Conservation (phyloP, 345 rosid genomes). For the Excoecaria agallocha region DNA sequence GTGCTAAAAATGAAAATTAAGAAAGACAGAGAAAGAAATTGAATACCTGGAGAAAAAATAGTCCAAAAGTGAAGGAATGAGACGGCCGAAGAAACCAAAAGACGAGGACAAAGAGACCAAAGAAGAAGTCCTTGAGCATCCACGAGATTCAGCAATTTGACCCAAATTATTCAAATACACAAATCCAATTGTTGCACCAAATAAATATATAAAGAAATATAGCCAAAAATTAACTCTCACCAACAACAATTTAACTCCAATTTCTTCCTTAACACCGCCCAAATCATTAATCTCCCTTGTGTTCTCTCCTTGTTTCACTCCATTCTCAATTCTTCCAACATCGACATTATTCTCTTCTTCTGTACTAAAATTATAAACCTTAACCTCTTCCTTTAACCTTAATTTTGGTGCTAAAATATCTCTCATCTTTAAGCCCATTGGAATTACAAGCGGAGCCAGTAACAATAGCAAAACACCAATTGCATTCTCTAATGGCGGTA, state of each 20-base stretch:
- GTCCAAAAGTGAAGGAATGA: constrained; percentile 70
- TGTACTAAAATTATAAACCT: constrained; percentile 18
- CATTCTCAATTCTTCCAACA: constrained; percentile 5
- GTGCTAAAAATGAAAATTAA: too few relatives aligned
- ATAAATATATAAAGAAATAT: too few relatives aligned
- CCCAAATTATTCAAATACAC: constrained; percentile 87
- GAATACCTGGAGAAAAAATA: constrained; percentile 61
- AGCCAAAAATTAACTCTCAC: too few relatives aligned
- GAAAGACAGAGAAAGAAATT: too few relatives aligned
- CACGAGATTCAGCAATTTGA: constrained; percentile 85
- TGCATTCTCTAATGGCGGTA: too few relatives aligned
- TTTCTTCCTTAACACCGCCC: constrained; percentile 50
- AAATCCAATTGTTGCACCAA: constrained; percentile 82
- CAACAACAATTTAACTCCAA: constrained; percentile 59
- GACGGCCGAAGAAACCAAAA: constrained; percentile 88
- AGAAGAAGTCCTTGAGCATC: constrained; percentile 39
- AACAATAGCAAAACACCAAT: too few relatives aligned
- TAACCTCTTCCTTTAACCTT: constrained; percentile 23
- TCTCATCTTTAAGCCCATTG: constrained; percentile 26
- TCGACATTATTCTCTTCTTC: constrained; percentile 18
- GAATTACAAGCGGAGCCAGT: too few relatives aligned
- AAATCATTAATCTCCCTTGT: constrained; percentile 15
- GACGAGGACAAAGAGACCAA: constrained; percentile 80
- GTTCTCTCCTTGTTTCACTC: constrained; percentile 1
- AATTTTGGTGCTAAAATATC: constrained; percentile 3